phyloP scores from a whole-genome alignment of 2,329 filamentous ascomycete species.

The Botrytis squamosa region DNA sequence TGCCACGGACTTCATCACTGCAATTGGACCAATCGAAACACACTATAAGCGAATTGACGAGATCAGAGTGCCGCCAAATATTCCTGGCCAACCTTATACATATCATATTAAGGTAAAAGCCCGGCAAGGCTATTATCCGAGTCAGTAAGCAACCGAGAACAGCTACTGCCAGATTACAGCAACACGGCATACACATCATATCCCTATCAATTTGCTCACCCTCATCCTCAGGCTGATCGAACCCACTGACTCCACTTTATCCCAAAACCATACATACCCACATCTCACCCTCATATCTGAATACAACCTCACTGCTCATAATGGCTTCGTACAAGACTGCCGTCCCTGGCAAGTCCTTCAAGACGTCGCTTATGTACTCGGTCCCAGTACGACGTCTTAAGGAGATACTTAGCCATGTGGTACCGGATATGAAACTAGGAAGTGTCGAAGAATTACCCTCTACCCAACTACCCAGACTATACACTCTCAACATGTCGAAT shows the following conservation, averaged over 20 bases:
- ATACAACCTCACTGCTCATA: conserved; percentile 2
- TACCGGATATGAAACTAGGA: conserved; percentile 33
- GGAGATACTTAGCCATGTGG: conserved; percentile 35
- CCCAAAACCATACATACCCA: background rate
- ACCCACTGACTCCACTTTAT: background rate
- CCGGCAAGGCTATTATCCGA: background rate
- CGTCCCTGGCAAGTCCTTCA: conserved; percentile 29
- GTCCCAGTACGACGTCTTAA: conserved; percentile 37
- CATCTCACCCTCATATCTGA: background rate
- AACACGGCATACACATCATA: conserved; percentile 7
- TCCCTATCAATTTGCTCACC: background rate
- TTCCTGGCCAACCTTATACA: conserved; percentile 12
- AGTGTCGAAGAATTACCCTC: conserved; percentile 37
- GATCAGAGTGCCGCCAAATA: background rate
- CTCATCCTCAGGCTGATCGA: background rate
- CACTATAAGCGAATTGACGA: conserved; percentile 10
- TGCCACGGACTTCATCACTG: background rate
- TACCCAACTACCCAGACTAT: conserved; percentile 38
- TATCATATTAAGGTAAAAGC: conserved; percentile 1
- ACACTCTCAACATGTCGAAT: conserved; percentile 37
- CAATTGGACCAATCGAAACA: conserved; percentile 6
- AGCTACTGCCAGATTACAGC: conserved; percentile 5
- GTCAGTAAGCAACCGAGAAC: background rate
- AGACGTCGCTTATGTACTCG: conserved; percentile 37
- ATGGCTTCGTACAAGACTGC: conserved; percentile 34